phyloP scores from a whole-genome alignment of 768 basidiomycete genomes.

The Pleurotus citrinopileatus region DNA sequence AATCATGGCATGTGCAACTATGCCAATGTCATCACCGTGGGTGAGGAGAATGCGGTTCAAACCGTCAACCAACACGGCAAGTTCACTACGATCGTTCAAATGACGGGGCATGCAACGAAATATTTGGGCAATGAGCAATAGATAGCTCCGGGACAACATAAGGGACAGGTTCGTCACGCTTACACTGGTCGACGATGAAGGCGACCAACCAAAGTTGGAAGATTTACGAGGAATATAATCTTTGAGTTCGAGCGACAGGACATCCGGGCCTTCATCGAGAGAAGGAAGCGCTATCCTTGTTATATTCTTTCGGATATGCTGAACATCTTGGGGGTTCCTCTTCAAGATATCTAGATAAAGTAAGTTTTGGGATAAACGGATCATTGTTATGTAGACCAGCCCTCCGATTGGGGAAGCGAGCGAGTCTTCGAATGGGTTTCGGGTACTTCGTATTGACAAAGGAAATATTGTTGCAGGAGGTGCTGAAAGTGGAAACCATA shows the following conservation, averaged over 20 bases:
- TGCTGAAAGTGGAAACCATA: constrained; percentile 64
- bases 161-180: constrained; percentile 48
- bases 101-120: constrained; percentile 73
- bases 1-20: constrained; percentile 71
- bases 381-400: constrained; percentile 55
- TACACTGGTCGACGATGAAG: constrained; percentile 14
- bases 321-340: constrained; percentile 65
- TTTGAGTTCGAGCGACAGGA: constrained; percentile 33
- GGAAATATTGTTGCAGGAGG: constrained; percentile 65
- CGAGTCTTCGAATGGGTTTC: constrained; percentile 30
- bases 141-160: constrained; percentile 63
- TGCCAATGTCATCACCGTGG: constrained; percentile 74
- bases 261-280: constrained; percentile 23
- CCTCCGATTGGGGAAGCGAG: constrained; percentile 29
- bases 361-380: constrained; percentile 71
- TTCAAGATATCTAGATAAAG: constrained; percentile 63
- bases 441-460: constrained; percentile 28
- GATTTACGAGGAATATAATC: constrained; percentile 45
- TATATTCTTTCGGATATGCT: constrained; percentile 63
- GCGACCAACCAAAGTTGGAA: constrained; percentile 1
- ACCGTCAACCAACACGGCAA: constrained; percentile 65
- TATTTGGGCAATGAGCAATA: constrained; percentile 65
- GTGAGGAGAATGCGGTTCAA: constrained; percentile 64
- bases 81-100: constrained; percentile 65
- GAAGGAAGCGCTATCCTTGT: constrained; percentile 58